Base-by-base conservation (phyloP, 768 basidiomycete species). In the Mycena pura region DNA sequence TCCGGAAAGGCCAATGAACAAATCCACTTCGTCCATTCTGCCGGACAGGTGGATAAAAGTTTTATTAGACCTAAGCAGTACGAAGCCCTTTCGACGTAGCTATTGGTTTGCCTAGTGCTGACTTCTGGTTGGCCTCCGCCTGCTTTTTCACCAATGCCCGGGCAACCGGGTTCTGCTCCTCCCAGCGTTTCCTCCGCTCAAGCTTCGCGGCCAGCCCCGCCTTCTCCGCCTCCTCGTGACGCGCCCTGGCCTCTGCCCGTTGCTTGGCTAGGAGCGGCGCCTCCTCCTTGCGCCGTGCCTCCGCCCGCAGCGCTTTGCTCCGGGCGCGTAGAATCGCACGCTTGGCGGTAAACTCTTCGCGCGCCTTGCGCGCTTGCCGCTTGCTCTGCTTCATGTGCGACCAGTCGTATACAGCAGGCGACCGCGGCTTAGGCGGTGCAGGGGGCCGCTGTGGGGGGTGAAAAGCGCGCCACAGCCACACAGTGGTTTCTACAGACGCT, bases 311-410 rank as follows among this genome's bases (percentile, higher is more conserved):
- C n/a, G 7, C 17, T 27, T 40, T 28, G 21, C 60, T 44, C 28
- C 48, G 40, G 5, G 32, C 47, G 5, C 10, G 11, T 17, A 66
- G 46, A 14, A 24, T 27, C 22, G 29, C 43, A 27, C 53, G 57
- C 34, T 66, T 59, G 6, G 17, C 60, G 2, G 53, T 43, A 11
- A 66, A 38, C 51, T 62, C 64, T 10, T 39, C 5, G 34, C 60
- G 56, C 39, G 31, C 52, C 39, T 22, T 31, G 44, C 54, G 64
- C 31, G 60, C 64, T 36, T 57, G 58, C 40, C 57, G 64, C 43
- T 66, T 66, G 19, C 40, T 39, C 3, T 51, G 21, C n/a, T 66
- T 66, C 64, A 66, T 66, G 27, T 66, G 64, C 46, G 64, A 66
- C 52, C 15, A 66, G 64, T 66, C 64, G 57, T 66, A 66, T 21